A percentile compares a stretch with the other conserved stretches of the same genome.
phyloP scores from a whole-genome alignment of 768 basidiomycete genomes.

The Termitomyces sp. region DNA sequence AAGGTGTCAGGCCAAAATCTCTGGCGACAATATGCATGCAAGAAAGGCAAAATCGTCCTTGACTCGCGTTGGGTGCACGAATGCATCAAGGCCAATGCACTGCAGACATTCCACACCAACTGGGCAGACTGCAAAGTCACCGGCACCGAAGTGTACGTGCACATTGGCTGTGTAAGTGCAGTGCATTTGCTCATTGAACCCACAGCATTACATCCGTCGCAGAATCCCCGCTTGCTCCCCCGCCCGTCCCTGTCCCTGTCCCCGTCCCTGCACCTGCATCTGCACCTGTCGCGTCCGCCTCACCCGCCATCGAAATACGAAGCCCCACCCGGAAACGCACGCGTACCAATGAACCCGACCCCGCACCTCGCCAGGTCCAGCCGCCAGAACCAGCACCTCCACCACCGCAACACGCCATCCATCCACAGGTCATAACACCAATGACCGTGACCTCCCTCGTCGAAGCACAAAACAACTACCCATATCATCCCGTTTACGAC shows the following conservation, averaged over 20 bases:
- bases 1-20: slow-evolving; percentile 78
- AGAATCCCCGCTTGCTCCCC: slow-evolving; percentile 11
- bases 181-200: background rate
- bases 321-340: slow-evolving; percentile 8
- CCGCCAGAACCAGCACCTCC: slow-evolving; percentile 11
- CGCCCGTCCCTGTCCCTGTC: slow-evolving; percentile 4
- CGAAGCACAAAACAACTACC: slow-evolving; percentile 27
- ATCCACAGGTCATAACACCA: slow-evolving; percentile 17
- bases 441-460: slow-evolving; percentile 26
- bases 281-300: slow-evolving; percentile 1
- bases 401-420: slow-evolving; percentile 11
- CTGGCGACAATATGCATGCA: slow-evolving; percentile 71
- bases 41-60: slow-evolving; percentile 77
- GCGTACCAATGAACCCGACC: slow-evolving; percentile 5
- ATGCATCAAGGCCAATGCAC: slow-evolving; percentile 61
- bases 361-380: slow-evolving; percentile 12
- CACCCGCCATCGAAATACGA: slow-evolving; percentile 8
- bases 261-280: slow-evolving; percentile 6
- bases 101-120: slow-evolving; percentile 71
- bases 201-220: slow-evolving; percentile 14
- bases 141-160: slow-evolving; percentile 64
- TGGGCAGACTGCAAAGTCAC: slow-evolving; percentile 82
- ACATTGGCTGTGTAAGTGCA: background rate
- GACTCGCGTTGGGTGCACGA: slow-evolving; percentile 72
- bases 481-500: slow-evolving; percentile 29